Base-by-base conservation (phyloP, 2,329 filamentous ascomycete species). In the Venturia carpophila region DNA sequence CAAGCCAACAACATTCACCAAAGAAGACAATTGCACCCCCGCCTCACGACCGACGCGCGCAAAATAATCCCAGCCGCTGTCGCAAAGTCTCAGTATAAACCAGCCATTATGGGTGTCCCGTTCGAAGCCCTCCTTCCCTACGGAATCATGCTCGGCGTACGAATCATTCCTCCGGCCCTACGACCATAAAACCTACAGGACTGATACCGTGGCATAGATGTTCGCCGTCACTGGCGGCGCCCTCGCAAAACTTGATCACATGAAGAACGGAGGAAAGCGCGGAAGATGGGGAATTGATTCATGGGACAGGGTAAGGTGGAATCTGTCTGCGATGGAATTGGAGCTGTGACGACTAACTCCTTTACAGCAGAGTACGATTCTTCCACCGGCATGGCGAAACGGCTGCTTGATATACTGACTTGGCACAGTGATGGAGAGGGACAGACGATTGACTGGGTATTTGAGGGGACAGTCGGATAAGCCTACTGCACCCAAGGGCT, bases 71-170 rank as follows among this genome's bases (percentile, higher is more conserved):
- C 30, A 34, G 52, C 52, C 30, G 30, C 52, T 39, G 52, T 15
- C 52, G 30, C 30, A 37, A 58, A 19, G 1, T 58, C 30, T 7
- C 19, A 10, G 5, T 34, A 37, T n/a, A 37, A 27, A 37, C 10
- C 15, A 58, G 21, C 71, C 72, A 79, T 68, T 69, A 87, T 87
- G 85, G 84, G 84, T 75, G 83, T 88, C 68, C 85, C 85, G 56
- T 87, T 87, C 74, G 85, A 88, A 78, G 82, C 85, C 69, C 75
- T 87, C 69, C 73, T 87, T 71, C 85, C 85, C 61, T 87, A 87
- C 73, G 85, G 79, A 70, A 83, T 87, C 73, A 84, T 86, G 76
- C 76, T 85, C 65, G 80, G 75, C 73, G 84, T 87, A 82, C 68
- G 83, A 77, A 61, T 65, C 42, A 37, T 60, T 66, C 64, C 64